Evolutionary conservation across 331 rosid species (phyloP).

Genomic region (Stylosanthes scabra): DNA sequence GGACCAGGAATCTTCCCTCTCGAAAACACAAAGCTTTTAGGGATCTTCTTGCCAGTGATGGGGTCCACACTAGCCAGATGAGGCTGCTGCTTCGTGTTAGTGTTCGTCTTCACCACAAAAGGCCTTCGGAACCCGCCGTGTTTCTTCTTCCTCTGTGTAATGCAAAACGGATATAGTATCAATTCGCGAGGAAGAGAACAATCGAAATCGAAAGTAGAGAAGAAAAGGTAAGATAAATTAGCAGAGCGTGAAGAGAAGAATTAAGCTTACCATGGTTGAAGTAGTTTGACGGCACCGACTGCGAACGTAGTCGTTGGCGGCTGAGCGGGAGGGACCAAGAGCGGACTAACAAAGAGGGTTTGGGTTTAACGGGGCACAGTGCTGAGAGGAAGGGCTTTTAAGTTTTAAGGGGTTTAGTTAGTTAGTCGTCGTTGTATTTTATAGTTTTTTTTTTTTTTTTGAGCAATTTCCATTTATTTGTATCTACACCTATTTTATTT

Average conservation of each 20-base stretch:
- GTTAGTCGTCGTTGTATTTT: no score
- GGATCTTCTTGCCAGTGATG: slow-evolving; percentile 90
- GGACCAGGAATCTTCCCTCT: slow-evolving; percentile 87
- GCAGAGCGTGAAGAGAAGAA: background rate
- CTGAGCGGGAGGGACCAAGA: no score
- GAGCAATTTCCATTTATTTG: no score
- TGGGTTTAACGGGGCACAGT: no score
- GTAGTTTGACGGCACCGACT: background rate
- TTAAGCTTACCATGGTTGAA: slow-evolving; percentile 35
- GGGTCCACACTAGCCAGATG: slow-evolving; percentile 68
- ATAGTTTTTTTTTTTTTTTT: no score
- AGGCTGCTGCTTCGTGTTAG: background rate
- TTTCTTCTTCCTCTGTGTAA: slow-evolving; percentile 56
- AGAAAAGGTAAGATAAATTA: background rate
- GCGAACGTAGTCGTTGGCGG: no score
- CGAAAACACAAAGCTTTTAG: slow-evolving; percentile 82
- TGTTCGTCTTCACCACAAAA: slow-evolving; percentile 34
- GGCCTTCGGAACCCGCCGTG: slow-evolving; percentile 63
- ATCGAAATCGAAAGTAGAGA: background rate
- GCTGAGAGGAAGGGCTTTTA: no score
- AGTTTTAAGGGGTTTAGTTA: no score
- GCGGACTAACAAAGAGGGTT: no score
- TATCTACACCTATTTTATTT: no score
- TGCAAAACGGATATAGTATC: background rate
- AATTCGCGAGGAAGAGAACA: background rate